Conservation (phyloP, 2,329 filamentous ascomycete genomes). For the Diaporthe australafricana region DNA sequence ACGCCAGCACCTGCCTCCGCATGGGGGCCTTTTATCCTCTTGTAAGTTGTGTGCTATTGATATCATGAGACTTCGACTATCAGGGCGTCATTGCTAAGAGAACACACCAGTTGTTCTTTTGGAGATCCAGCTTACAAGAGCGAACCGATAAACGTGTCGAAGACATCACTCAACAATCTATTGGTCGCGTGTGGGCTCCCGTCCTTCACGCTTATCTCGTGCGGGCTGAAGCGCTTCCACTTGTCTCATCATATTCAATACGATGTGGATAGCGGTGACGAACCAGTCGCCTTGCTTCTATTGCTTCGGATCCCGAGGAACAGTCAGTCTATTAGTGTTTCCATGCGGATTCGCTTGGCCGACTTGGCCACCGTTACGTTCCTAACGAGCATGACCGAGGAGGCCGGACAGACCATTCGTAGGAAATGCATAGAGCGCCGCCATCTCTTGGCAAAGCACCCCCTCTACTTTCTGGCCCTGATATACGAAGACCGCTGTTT, state of each 20-base stretch:
- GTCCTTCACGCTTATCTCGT: not conserved
- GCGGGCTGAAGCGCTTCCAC: slow-evolving; percentile 10
- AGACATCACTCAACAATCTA: not conserved
- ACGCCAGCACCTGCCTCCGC: no score
- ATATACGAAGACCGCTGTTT: slow-evolving; percentile 11
- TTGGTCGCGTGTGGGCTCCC: slow-evolving; percentile 3
- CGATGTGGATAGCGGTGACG: not conserved
- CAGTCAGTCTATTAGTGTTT: slow-evolving; percentile 16
- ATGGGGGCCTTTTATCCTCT: not conserved
- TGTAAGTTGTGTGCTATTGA: not conserved
- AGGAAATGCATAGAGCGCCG: not conserved
- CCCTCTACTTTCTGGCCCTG: slow-evolving; percentile 23
- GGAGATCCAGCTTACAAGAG: slow-evolving; percentile 18
- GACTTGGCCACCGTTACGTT: slow-evolving; percentile 27
- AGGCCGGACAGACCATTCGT: not conserved
- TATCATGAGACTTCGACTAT: fast-evolving
- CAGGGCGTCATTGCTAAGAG: not conserved
- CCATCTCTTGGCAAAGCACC: not conserved
- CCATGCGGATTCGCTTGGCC: slow-evolving; percentile 22
- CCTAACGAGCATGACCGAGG: slow-evolving; percentile 1
- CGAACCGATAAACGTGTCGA: slow-evolving; percentile 11
- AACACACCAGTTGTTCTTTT: not conserved
- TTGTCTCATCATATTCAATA: slow-evolving; percentile 29
- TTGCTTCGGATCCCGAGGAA: slow-evolving; percentile 18
- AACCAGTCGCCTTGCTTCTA: slow-evolving; percentile 15